A percentile compares a stretch with the other conserved stretches of the same genome.
phyloP scores from a whole-genome alignment of 345 rosid genomes.

The Lepidium didymum region DNA sequence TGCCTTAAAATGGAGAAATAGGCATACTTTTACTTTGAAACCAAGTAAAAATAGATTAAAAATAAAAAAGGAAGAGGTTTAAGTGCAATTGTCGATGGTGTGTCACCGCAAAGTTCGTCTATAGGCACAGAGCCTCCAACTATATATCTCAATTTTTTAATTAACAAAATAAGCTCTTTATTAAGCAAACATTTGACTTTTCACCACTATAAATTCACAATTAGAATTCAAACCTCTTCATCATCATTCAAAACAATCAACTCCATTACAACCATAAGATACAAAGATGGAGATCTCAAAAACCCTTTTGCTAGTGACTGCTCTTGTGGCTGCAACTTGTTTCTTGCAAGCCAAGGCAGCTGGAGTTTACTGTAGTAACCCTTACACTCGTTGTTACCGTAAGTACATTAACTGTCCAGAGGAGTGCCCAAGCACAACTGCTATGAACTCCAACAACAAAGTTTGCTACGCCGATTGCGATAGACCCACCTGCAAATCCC shows the following conservation, averaged over 20 bases:
- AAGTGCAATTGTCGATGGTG: conserved; percentile 8
- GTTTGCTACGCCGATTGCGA: conserved; percentile 37
- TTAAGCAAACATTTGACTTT: conserved; percentile 28
- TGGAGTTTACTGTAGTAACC: conserved; percentile 28
- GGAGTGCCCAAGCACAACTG: conserved; percentile 32
- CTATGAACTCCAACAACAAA: conserved; percentile 23
- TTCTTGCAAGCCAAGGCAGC: conserved; percentile 32
- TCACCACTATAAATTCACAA: conserved; percentile 13
- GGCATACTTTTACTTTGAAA: conserved; percentile 12
- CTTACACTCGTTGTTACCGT: conserved; percentile 26
- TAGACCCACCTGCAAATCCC: conserved; percentile 32
- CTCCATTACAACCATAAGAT: background rate
- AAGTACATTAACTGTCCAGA: conserved; percentile 24
- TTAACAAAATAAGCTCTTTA: background rate
- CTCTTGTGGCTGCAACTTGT: conserved; percentile 24
- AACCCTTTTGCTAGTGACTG: conserved; percentile 10
- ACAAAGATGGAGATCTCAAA: conserved; percentile 22
- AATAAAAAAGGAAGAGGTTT: background rate
- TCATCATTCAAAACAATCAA: conserved; percentile 8
- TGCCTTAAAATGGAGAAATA: conserved; percentile 26
- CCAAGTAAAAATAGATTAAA: background rate
- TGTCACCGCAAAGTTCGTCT: conserved; percentile 23
- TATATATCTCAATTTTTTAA: background rate
- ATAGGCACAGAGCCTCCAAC: conserved; percentile 11
- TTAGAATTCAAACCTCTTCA: background rate